Evolutionary conservation across 2,329 filamentous ascomycete species (phyloP).

Genomic region (Aspergillus nomiae): DNA sequence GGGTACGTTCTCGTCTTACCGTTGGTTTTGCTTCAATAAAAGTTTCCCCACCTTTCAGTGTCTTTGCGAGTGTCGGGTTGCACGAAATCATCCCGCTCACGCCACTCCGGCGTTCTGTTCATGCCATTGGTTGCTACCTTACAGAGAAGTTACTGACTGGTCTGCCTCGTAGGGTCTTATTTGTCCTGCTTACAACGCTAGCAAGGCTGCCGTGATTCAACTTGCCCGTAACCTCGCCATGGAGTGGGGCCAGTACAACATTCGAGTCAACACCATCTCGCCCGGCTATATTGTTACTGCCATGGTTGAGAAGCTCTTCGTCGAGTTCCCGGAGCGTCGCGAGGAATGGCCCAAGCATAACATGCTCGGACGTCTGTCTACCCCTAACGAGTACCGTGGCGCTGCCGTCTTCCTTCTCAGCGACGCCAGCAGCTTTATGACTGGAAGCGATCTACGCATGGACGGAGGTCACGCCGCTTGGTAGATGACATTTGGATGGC

Average conservation of each 20-base stretch:
- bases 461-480: slow-evolving; percentile 58
- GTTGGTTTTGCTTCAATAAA: background rate
- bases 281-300: slow-evolving; percentile 51
- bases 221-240: slow-evolving; percentile 50
- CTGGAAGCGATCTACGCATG: slow-evolving; percentile 56
- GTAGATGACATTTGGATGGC: slow-evolving; percentile 37
- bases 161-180: slow-evolving; percentile 43
- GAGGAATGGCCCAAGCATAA: slow-evolving; percentile 81
- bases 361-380: slow-evolving; percentile 73
- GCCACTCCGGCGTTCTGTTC: slow-evolving; percentile 1
- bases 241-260: slow-evolving; percentile 52
- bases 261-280: slow-evolving; percentile 52
- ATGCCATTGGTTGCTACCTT: background rate
- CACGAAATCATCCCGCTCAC: slow-evolving; percentile 5
- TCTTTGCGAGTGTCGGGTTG: background rate
- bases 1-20: slow-evolving; percentile 18
- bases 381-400: slow-evolving; percentile 68
- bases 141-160: slow-evolving; percentile 1
- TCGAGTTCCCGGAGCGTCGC: slow-evolving; percentile 75
- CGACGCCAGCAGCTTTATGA: slow-evolving; percentile 58
- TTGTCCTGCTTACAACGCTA: slow-evolving; percentile 52
- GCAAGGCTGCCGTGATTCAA: slow-evolving; percentile 52
- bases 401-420: slow-evolving; percentile 51
- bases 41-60: slow-evolving; percentile 3
- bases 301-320: slow-evolving; percentile 48